phyloP scores from a whole-genome alignment of 768 basidiomycete species.

The Austroboletus eburneus region DNA sequence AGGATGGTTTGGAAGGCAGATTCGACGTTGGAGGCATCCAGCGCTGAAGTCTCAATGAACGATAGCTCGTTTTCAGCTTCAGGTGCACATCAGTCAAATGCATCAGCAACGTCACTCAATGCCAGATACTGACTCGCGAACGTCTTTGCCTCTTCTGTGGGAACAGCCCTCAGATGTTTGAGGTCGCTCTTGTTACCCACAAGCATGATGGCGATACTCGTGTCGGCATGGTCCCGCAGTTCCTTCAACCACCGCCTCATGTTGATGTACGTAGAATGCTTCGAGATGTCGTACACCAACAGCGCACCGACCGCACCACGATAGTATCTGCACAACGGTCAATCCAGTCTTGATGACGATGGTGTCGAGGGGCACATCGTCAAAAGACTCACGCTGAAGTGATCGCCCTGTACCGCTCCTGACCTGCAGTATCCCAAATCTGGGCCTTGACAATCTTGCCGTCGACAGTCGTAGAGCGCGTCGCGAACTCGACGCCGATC shows the following conservation, averaged over 20 bases:
- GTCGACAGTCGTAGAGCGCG: slow-evolving; percentile 92
- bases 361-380: not conserved
- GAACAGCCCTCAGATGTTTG: slow-evolving; percentile 93
- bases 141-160: slow-evolving; percentile 94
- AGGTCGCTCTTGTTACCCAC: slow-evolving; percentile 99
- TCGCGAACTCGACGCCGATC: slow-evolving; percentile 98
- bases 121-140: slow-evolving; percentile 67
- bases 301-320: slow-evolving; percentile 94
- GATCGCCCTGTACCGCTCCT: slow-evolving; percentile 96
- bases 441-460: slow-evolving; percentile 97
- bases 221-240: slow-evolving; percentile 89
- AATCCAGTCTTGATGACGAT: too few species aligned
- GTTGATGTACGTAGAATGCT: slow-evolving; percentile 91
- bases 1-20: slow-evolving; percentile 96
- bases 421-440: slow-evolving; percentile 99
- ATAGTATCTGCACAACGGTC: slow-evolving; percentile 66
- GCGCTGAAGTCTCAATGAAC: slow-evolving; percentile 98
- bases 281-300: slow-evolving; percentile 91
- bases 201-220: slow-evolving; percentile 93
- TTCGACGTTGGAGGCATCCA: slow-evolving; percentile 99
- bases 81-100: slow-evolving; percentile 1
- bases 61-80: slow-evolving; percentile 86
- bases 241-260: slow-evolving; percentile 97
- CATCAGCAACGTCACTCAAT: not conserved
- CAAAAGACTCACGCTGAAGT: slow-evolving; percentile 74